Evolutionary conservation across 345 rosid genomes (phyloP).

Genomic region (Eutrema japonicum): DNA sequence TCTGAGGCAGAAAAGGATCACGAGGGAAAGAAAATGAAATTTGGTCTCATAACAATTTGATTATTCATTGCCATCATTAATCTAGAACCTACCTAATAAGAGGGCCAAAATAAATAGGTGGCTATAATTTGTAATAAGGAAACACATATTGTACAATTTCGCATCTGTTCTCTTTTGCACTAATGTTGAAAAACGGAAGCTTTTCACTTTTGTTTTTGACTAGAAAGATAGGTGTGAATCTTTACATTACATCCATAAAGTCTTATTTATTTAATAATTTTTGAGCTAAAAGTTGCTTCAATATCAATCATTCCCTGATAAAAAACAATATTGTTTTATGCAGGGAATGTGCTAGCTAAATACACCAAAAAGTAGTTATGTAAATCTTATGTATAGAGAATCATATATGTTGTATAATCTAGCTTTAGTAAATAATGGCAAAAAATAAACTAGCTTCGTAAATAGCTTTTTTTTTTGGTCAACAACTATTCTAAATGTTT

Average conservation of each 20-base stretch:
- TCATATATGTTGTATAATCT: too few relatives aligned
- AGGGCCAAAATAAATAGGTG: constrained; percentile 6
- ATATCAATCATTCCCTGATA: constrained; percentile 21
- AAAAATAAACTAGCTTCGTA: too few relatives aligned
- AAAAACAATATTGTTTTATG: not conserved
- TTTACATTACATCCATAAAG: constrained; percentile 15
- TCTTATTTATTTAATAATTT: not conserved
- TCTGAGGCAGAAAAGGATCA: not conserved
- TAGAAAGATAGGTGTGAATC: constrained; percentile 30
- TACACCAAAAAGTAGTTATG: not conserved
- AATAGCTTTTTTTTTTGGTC: too few relatives aligned
- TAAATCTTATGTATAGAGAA: too few relatives aligned
- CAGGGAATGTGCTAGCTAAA: not conserved
- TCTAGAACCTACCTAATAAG: not conserved
- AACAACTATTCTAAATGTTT: not conserved
- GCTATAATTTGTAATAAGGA: not conserved
- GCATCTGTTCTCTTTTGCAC: constrained; percentile 21
- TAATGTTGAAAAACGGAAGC: constrained; percentile 6
- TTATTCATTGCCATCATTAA: constrained; percentile 1
- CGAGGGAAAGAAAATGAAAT: constrained; percentile 1
- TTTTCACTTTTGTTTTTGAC: not conserved
- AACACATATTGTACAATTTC: constrained; percentile 1
- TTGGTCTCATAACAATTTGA: constrained; percentile 2
- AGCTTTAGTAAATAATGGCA: too few relatives aligned
- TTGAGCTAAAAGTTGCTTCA: constrained; percentile 9